Base-by-base conservation (phyloP, 192 early-diverging fungal genomes). In the Geranomyces variabilis region DNA sequence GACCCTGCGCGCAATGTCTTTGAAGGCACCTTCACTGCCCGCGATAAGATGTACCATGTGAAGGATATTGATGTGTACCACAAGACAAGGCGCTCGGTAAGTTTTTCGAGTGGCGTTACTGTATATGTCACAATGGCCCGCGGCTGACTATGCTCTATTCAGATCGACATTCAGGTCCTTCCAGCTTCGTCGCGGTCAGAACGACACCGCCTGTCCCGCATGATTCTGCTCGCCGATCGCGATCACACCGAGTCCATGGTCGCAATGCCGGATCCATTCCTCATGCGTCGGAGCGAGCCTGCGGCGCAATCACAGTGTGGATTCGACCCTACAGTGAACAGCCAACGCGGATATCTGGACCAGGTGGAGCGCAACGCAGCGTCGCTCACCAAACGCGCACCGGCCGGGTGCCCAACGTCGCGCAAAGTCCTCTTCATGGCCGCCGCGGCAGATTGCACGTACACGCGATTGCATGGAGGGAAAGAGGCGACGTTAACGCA, bases 361-460 rank as follows among this genome's bases (percentile, higher is more conserved):
- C 34, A 8, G 46, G 36, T 64, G 36, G 58, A 72, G 53, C 34
- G 45, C 13, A 46, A 43, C 15, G 62, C 62, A 0, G 56, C 70
- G n/a, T 28, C 21, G 15, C 28, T 77, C 28, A 31, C 66, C 57
- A 48, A 29, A 17, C 76, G 70, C 22, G 62, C 69, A n/a, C 64
- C 64, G 13, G 66, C 63, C 12, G 63, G 58, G n/a, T 79, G 77
- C 60, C 66, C 65, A 17, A 43, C 44, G 1, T 73, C 78, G n/a
- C 63, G 57, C 33, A 74, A 69, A 46, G 80, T 80, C 21, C 47
- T 85, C 19, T 77, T 77, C 48, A 85, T 85, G 77, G 81, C 77
- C 21, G 79, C 73, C 5, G 83, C 83, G 19, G 83, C 77, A 0
- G 83, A 85, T 55, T 85, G 83, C 73, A 81, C 79, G 17, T 85